Conservation (phyloP, 1,284 basidiomycete species). For the Schizophyllum commune region DNA sequence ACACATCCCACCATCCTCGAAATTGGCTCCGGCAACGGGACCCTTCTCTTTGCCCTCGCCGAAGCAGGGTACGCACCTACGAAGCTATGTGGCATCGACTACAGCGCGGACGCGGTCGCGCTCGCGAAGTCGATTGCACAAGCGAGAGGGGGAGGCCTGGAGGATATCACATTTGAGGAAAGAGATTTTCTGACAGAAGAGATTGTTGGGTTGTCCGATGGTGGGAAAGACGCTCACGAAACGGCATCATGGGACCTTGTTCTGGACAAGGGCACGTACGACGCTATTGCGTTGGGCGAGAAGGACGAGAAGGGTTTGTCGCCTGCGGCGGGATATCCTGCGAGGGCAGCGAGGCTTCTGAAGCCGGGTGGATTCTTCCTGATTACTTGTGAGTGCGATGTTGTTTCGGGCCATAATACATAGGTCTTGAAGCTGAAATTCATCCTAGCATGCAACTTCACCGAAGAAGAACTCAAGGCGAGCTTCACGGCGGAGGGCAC, state of each 20-base stretch:
- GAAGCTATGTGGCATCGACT: slow-evolving; percentile 71
- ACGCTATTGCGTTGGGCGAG: slow-evolving; percentile 77
- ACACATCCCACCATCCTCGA: slow-evolving; percentile 51
- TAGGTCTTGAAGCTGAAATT: too few species aligned
- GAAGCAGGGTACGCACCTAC: slow-evolving; percentile 56
- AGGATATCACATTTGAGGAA: slow-evolving; percentile 39
- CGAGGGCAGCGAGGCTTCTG: slow-evolving; percentile 49
- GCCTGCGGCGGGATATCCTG: slow-evolving; percentile 58
- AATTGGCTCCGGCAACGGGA: slow-evolving; percentile 83
- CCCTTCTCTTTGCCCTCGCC: slow-evolving; percentile 66
- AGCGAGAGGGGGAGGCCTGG: slow-evolving; percentile 23
- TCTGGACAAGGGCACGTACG: slow-evolving; percentile 79
- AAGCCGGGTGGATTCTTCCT: slow-evolving; percentile 68
- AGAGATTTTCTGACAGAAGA: slow-evolving; percentile 56
- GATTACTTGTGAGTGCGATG: slow-evolving; percentile 62
- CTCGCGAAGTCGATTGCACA: slow-evolving; percentile 48
- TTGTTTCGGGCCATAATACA: neutral
- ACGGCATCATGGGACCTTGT: slow-evolving; percentile 56
- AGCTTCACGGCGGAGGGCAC: slow-evolving; percentile 47
- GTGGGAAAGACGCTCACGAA: slow-evolving; percentile 19
- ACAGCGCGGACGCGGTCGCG: slow-evolving; percentile 66
- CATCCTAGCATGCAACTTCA: slow-evolving; percentile 97
- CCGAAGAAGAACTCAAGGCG: slow-evolving; percentile 66
- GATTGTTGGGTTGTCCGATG: neutral
- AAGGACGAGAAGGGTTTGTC: slow-evolving; percentile 47